Percentiles rank a stretch among this genome's conserved stretches.
Evolutionary conservation across 176 grass and related monocot genomes (phyloP).

Genomic region (Rhynchospora pubera): DNA sequence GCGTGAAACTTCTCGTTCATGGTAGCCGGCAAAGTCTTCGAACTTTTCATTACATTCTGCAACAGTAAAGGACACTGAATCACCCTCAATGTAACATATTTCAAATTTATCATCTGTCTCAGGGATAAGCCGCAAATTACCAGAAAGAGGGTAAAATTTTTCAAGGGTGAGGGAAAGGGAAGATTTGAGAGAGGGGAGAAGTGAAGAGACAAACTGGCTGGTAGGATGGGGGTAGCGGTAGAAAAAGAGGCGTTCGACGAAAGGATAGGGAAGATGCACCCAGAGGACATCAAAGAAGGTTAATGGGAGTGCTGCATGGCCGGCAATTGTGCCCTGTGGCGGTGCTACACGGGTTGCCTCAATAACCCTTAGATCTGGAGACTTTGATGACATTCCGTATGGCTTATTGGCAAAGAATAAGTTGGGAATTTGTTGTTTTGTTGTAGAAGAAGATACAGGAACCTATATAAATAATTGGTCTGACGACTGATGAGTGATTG

Average conservation of each 20-base stretch:
- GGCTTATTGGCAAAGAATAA: background rate
- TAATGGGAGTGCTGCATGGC: background rate
- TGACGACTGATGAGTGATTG: no score
- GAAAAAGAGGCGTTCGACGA: slow-evolving; percentile 25
- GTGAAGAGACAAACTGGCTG: background rate
- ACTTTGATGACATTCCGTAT: background rate
- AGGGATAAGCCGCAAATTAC: background rate
- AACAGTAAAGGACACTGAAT: slow-evolving; percentile 21
- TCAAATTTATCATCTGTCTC: slow-evolving; percentile 9
- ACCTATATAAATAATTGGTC: no score
- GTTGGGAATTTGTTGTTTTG: no score
- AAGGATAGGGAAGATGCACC: background rate
- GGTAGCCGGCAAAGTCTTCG: background rate
- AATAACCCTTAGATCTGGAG: background rate
- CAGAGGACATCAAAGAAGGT: slow-evolving; percentile 18
- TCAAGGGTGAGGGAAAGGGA: slow-evolving; percentile 26
- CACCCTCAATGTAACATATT: slow-evolving; percentile 24
- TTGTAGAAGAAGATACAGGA: no score
- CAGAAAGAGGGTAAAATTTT: slow-evolving; percentile 23
- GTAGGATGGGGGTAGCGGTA: background rate
- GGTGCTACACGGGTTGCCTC: slow-evolving; percentile 4
- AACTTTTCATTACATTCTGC: slow-evolving; percentile 5
- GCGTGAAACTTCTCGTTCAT: background rate
- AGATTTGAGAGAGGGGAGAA: slow-evolving; percentile 11
- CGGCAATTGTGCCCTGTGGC: background rate